These are phyloP conservation scores for Schwanniomyces sp. DNA, from an alignment of 805 yeast species.

Conservation along the genomic window DNA sequence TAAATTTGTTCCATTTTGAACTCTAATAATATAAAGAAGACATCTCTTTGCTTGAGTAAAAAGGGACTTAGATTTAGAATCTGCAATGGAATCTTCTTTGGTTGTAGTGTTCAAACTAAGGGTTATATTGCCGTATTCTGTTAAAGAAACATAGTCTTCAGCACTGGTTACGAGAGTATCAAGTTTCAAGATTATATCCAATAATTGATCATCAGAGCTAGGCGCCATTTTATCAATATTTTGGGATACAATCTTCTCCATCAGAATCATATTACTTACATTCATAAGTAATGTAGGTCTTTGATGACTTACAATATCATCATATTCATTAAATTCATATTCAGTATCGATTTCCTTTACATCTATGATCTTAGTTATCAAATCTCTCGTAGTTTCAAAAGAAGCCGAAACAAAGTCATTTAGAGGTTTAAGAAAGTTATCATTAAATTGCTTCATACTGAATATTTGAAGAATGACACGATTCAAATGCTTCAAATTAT, in stretches of 20 bases:
- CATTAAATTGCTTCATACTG: conserved; percentile 66
- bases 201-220: conserved; percentile 53
- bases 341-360: conserved; percentile 57
- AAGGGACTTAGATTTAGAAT: conserved; percentile 57
- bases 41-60: conserved; percentile 80
- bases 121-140: conserved; percentile 52
- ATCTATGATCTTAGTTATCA: conserved; percentile 50
- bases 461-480: conserved; percentile 66
- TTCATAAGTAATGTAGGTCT: conserved; percentile 48
- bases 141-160: conserved; percentile 45
- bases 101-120: conserved; percentile 57
- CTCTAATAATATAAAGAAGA: conserved; percentile 76
- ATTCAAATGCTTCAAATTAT: conserved; percentile 57
- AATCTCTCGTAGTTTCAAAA: conserved; percentile 43
- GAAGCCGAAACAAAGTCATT: conserved; percentile 66
- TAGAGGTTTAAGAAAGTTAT: conserved; percentile 74
- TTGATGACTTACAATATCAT: conserved; percentile 56
- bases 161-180: conserved; percentile 35
- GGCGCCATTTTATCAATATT: conserved; percentile 47
- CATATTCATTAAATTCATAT: conserved; percentile 63
- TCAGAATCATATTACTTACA: conserved; percentile 45
- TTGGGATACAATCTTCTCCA: conserved; percentile 44
- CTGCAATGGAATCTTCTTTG: conserved; percentile 47
- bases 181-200: conserved; percentile 43
- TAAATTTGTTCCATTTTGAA: conserved; percentile 70